Percentiles rank a stretch among this genome's conserved stretches.
Evolutionary conservation across 108 stramenopile genomes (phyloP).

Genomic region (Pseudonitzschia delicatissima): DNA sequence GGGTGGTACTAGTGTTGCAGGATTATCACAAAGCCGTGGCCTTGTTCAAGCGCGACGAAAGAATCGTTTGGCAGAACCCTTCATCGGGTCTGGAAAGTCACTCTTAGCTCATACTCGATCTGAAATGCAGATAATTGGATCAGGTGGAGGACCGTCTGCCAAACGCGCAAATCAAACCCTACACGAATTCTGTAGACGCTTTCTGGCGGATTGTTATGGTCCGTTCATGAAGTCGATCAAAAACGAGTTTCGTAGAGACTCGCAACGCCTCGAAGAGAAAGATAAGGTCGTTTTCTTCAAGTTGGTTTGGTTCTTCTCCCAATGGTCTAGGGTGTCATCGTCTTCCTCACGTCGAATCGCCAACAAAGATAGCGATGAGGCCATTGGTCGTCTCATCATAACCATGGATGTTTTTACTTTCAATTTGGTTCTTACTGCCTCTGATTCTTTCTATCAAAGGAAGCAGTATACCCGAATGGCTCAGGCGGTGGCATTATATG

Average conservation of each 20-base stretch:
- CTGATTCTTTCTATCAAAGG: constrained; percentile 63
- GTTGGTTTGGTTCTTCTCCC: constrained; percentile 82
- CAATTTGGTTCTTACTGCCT: constrained; percentile 79
- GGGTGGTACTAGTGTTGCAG: neutral
- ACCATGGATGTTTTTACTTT: constrained; percentile 93
- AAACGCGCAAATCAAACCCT: constrained; percentile 55
- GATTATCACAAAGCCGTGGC: neutral
- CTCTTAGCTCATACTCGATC: constrained; percentile 33
- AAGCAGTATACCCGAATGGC: constrained; percentile 66
- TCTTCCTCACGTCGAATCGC: constrained; percentile 3
- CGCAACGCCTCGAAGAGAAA: constrained; percentile 65
- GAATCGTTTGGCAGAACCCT: constrained; percentile 59
- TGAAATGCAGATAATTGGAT: neutral
- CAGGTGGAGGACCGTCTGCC: constrained; percentile 39
- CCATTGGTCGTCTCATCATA: constrained; percentile 66
- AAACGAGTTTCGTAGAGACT: constrained; percentile 88
- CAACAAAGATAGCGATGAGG: neutral
- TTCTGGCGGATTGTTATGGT: constrained; percentile 71
- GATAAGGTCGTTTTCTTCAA: constrained; percentile 78
- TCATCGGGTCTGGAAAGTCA: constrained; percentile 59
- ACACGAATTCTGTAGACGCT: constrained; percentile 67
- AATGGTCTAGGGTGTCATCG: constrained; percentile 70
- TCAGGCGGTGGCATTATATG: constrained; percentile 71
- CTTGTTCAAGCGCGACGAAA: constrained; percentile 20
- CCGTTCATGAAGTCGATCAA: constrained; percentile 88